Conservation (phyloP, 1,284 basidiomycete species). For the Schizophyllum commune region DNA sequence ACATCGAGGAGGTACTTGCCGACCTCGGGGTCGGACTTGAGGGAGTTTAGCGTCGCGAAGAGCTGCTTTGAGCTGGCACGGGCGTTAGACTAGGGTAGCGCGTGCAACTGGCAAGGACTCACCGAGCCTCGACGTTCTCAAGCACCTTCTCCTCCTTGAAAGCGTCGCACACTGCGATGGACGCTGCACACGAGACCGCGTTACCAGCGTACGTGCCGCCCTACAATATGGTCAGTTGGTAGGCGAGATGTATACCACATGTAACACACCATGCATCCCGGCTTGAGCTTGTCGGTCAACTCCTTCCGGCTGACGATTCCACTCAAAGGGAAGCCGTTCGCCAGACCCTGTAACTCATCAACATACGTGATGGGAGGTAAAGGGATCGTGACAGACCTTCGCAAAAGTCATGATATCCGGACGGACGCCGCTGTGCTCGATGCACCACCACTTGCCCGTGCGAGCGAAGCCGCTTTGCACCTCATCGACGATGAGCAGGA, state of each 20-base stretch:
- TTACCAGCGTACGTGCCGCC: slow-evolving; percentile 91
- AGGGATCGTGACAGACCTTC: slow-evolving; percentile 43
- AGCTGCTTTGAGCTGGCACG: slow-evolving; percentile 64
- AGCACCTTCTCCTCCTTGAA: slow-evolving; percentile 75
- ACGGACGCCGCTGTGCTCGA: slow-evolving; percentile 72
- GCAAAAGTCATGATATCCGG: slow-evolving; percentile 90
- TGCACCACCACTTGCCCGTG: slow-evolving; percentile 63
- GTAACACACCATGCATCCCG: slow-evolving; percentile 73
- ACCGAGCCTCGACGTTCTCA: slow-evolving; percentile 72
- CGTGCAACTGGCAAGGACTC: no score
- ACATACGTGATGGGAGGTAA: background rate
- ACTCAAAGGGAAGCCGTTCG: slow-evolving; percentile 91
- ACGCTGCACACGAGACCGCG: slow-evolving; percentile 84
- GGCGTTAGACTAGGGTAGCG: no score
- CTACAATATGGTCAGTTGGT: no score
- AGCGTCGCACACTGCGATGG: slow-evolving; percentile 71
- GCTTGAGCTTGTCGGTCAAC: slow-evolving; percentile 72
- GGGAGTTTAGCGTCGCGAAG: slow-evolving; percentile 48
- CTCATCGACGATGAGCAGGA: slow-evolving; percentile 80
- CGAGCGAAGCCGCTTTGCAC: slow-evolving; percentile 89
- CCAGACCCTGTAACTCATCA: slow-evolving; percentile 56
- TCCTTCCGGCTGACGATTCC: slow-evolving; percentile 80
- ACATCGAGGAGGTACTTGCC: slow-evolving; percentile 62
- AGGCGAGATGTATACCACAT: no score
- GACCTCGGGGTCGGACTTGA: slow-evolving; percentile 47